Evolutionary conservation across 192 early-diverging fungal genomes (phyloP), one percentile per base, ranked within the genome.

Genomic region (Backusella australiensis): DNA sequence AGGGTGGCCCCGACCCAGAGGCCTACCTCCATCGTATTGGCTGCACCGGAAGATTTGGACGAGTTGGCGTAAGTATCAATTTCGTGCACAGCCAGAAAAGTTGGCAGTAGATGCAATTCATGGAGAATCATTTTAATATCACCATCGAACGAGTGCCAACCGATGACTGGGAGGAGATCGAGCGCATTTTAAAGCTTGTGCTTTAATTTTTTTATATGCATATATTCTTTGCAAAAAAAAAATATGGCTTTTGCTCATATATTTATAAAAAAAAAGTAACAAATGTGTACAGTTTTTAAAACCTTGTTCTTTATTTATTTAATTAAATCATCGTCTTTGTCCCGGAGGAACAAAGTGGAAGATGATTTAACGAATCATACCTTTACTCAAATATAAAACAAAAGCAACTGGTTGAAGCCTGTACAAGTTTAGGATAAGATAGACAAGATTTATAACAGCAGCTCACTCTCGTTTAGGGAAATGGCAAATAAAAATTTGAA

Each of bases 21-120:
- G 97, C 96, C 0, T 99, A 99, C 77, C 84, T 99, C 38, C 98
- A 99, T 84, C 93, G 97, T 72, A 97, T 99, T 79, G 98, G 98
- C 7, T 91, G 98, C 71, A 99, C 98, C 2, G 98, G 98, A 53
- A 87, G 98, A 44, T 99, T 99, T 78, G 98, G 98, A 15, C 93
- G 96, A 71, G 93, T 89, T 0, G 98, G 98, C 8, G 94, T 96
- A 6, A 92, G 92, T 66, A 94, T 99, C 81, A 99, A 98, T 84
- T 97, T 99, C 89, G 93, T 96, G 0, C 95, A 97, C 72, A 91
- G 97, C 77, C 78, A 89, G 32, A 81, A 82, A 80, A 92, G 87
- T 35, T 90, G 86, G 81, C 81, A 87, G 63, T 88, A 96, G 79
- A 94, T 98, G 92, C 89, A 90, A 72, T 85, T 83, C 11, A 96